These are phyloP conservation scores for Phyllachora maydis DNA, from an alignment of 2,329 filamentous ascomycete species.

Conservation along the genomic window DNA sequence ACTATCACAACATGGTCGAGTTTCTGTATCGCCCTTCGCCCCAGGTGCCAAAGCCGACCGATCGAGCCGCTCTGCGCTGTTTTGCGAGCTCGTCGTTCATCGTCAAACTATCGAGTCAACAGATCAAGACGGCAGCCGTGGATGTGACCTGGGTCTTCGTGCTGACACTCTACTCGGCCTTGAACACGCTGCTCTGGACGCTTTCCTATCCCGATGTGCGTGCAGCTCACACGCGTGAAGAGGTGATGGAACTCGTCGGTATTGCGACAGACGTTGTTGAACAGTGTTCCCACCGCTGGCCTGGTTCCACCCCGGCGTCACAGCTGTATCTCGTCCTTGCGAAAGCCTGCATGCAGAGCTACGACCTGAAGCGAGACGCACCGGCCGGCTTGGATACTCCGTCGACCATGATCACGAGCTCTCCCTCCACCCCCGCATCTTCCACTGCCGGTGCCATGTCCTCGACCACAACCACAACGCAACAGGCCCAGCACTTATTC, in stretches of 20 bases:
- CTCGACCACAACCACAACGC: not conserved
- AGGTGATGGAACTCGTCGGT: conserved; percentile 56
- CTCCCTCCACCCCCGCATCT: conserved; percentile 1
- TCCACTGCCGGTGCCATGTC: conserved; percentile 1
- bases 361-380: conserved; percentile 37
- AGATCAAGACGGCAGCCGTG: conserved; percentile 54
- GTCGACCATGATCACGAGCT: not conserved
- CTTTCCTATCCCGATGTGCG: conserved; percentile 75
- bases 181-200: conserved; percentile 84
- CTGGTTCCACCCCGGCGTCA: conserved; percentile 66
- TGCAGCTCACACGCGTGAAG: conserved; percentile 46
- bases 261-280: conserved; percentile 61
- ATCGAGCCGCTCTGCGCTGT: conserved; percentile 59
- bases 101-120: conserved; percentile 59
- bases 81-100: conserved; percentile 70
- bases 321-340: conserved; percentile 77
- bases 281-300: conserved; percentile 74
- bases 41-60: conserved; percentile 70
- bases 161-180: conserved; percentile 70
- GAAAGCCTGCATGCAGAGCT: conserved; percentile 71
- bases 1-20: conserved; percentile 75
- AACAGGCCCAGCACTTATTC: conserved; percentile 4
- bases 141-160: conserved; percentile 93
- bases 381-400: conserved; percentile 7
- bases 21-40: conserved; percentile 81